phyloP scores from a whole-genome alignment of 208 protist genomes.

The Crithidia fasciculata region DNA sequence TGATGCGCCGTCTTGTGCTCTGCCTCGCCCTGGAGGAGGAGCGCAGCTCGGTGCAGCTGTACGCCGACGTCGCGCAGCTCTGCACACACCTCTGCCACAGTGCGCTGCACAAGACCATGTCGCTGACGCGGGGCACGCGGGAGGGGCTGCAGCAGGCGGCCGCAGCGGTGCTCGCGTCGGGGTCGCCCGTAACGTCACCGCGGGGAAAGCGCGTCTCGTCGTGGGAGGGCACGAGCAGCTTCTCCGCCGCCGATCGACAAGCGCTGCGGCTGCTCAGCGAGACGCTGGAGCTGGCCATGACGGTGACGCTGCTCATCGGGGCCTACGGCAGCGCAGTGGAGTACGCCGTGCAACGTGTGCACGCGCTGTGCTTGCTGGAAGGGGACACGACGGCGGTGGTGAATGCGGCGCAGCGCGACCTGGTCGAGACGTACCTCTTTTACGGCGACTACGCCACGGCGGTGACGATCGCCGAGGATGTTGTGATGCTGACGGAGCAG shows the following conservation, averaged over 20 bases:
- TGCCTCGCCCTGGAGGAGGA: slow-evolving; percentile 57
- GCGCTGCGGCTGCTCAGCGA: slow-evolving; percentile 37
- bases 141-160: slow-evolving; percentile 52
- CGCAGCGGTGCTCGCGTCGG: slow-evolving; percentile 28
- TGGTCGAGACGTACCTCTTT: slow-evolving; percentile 52
- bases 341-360: slow-evolving; percentile 68
- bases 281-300: slow-evolving; percentile 45
- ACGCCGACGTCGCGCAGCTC: slow-evolving; percentile 48
- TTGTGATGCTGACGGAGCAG: slow-evolving; percentile 51
- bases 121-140: slow-evolving; percentile 47
- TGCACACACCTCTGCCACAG: slow-evolving; percentile 37
- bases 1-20: slow-evolving; percentile 53
- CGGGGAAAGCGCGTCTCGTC: background rate
- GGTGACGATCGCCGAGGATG: slow-evolving; percentile 51
- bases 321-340: slow-evolving; percentile 39
- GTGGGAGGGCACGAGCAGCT: slow-evolving; percentile 6
- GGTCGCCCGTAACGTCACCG: background rate
- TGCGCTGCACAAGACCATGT: slow-evolving; percentile 42
- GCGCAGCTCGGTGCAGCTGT: slow-evolving; percentile 49
- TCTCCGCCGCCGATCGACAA: slow-evolving; percentile 27
- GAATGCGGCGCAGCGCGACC: slow-evolving; percentile 51
- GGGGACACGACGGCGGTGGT: slow-evolving; percentile 49
- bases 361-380: slow-evolving; percentile 50
- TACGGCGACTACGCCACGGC: slow-evolving; percentile 53
- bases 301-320: slow-evolving; percentile 45